Evolutionary conservation across 2,329 filamentous ascomycete species (phyloP), one percentile per base, ranked within the genome.

Genomic region (Thyridium curvatum): DNA sequence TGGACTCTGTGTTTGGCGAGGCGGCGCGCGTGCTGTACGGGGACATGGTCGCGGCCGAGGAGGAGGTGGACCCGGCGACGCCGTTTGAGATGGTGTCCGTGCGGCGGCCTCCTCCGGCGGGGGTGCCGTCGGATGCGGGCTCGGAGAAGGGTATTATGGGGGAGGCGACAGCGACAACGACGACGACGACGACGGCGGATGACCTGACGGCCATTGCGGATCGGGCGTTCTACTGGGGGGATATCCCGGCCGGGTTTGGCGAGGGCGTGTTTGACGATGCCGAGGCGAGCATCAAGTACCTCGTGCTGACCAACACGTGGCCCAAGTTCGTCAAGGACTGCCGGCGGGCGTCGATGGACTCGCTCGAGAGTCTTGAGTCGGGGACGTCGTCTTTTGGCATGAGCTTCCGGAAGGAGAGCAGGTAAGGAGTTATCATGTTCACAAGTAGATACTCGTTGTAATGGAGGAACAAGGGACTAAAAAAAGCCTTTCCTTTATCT

Each of bases 281-380:
- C 0, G 69, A 79, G 50, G 56, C 59, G n/a, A 72, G 69, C 47
- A 74, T 84, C 59, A 82, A 81, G 56, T 79, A 83, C 42, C 65
- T 84, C 6, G 79, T 84, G 3, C 60, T 83, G 42, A 82, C 78
- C 12, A 84, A 84, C 51, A 84, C 81, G 0, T 84, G 81, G 80
- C 72, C 72, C 21, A 76, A 73, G 51, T 79, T 72, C 47, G 65
- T 75, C 31, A 61, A 55, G 35, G 62, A 68, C 21, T 14, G 21
- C 18, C 15, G 34, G 34, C 21, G 21, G 6, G 21, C 21, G 21
- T 26, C 21, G 21, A 10, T 26, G 21, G 21, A 26, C 21, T 26
- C 21, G 21, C 21, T 26, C 10, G 21, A 26, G 21, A 26, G 21
- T 26, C 21, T 26, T 6, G 21, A 26, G 21, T 26, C 21, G 6